Base-by-base conservation (phyloP, 768 basidiomycete genomes). In the Pleurotus tuoliensis region DNA sequence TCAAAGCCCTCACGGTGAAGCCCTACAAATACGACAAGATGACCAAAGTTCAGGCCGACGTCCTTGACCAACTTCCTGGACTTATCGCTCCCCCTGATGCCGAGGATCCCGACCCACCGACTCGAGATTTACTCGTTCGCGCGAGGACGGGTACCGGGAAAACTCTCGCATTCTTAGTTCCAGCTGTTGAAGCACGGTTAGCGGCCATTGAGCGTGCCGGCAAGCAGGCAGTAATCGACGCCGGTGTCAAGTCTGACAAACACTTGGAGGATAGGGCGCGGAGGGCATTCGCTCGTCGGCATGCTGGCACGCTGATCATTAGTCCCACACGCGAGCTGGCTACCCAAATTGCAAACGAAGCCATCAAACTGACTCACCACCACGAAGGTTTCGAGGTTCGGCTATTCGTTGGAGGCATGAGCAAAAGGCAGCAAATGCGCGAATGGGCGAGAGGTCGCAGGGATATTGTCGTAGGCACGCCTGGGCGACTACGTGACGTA, bases 71-170 rank as follows among this genome's bases (percentile, higher is more conserved):
- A 52, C 80, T 98, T 22, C 93, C 94, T 9, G 73, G 78, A 4
- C 74, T 97, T 22, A 78, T 82, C 12, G 67, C 73, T 15, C 82
- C 88, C 8, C 78, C 82, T 64, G 64, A 76, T 52, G 60, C 74
- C 0, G 51, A 53, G 24, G 60, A 67, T 25, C 71, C 66, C 41
- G 60, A 64, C 25, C 47, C 37, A 47, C 56, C 58, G 12, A 65
- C 75, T 15, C 82, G 87, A 4, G 94, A 98, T 67, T 69, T 95
- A 20, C 76, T 96, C 45, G 92, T 95, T 56, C 87, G 91, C 66
- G 90, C 93, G 4, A 89, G 86, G 67, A 93, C 93, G 0, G 92
- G 93, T 25, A 93, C 92, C 0, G 93, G 92, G 30, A 96, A 95
- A 72, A 95, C 92, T 0, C 72, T 94, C 34, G 92, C 84, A 0